phyloP scores from a whole-genome alignment of 1,284 basidiomycete genomes.

The Tilletia walkeri region DNA sequence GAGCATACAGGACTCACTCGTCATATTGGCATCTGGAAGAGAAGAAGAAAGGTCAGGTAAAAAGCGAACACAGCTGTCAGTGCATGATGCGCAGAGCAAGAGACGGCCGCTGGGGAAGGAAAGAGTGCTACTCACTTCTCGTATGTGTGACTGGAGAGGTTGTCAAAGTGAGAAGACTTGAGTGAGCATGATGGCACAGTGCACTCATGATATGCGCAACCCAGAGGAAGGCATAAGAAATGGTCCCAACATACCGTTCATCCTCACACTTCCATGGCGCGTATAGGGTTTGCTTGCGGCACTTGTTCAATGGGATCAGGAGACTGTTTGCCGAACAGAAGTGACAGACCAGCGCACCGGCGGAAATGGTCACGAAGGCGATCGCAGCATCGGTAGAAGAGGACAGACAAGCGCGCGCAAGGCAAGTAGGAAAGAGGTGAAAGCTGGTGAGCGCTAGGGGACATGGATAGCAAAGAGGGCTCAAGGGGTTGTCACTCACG shows the following conservation, averaged over 20 bases:
- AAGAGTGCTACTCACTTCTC: conserved; percentile 32
- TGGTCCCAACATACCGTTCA: conserved; percentile 60
- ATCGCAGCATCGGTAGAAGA: neutral
- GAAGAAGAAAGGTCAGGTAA: neutral
- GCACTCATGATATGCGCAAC: neutral
- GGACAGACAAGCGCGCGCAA: conserved; percentile 8
- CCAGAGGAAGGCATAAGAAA: neutral
- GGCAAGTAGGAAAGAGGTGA: conserved; percentile 20
- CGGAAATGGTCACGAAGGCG: neutral
- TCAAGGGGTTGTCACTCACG: conserved; percentile 63
- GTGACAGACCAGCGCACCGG: neutral
- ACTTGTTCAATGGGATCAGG: conserved; percentile 78
- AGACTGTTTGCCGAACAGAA: conserved; percentile 61
- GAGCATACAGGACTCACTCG: conserved; percentile 35
- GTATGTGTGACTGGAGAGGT: conserved; percentile 42
- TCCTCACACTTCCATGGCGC: conserved; percentile 80
- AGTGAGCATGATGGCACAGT: neutral
- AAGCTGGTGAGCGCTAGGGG: neutral
- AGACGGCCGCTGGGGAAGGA: too few relatives aligned
- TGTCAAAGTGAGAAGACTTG: neutral
- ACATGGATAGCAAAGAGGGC: neutral
- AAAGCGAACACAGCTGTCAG: neutral
- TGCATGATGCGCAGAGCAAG: too few relatives aligned
- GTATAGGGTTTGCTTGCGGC: conserved; percentile 70
- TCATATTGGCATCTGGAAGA: conserved; percentile 41